Percentiles rank a stretch among this genome's conserved stretches.
These are phyloP conservation scores for Sporothrix globosa DNA, from an alignment of 2,329 filamentous ascomycete species.

Conservation along the genomic window DNA sequence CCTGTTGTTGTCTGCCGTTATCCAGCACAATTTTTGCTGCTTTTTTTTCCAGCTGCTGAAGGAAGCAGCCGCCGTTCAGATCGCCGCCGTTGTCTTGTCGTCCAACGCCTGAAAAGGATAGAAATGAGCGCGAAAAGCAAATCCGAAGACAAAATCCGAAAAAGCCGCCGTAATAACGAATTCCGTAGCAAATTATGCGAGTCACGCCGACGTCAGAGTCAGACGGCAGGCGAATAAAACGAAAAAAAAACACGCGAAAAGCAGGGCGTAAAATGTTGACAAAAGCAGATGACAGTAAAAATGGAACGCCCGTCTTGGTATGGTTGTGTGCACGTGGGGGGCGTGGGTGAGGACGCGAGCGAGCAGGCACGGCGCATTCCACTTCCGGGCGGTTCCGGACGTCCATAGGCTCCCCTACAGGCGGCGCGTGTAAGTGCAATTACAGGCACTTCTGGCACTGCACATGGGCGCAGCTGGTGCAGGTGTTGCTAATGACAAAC, in stretches of 20 bases:
- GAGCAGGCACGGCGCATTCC: not conserved
- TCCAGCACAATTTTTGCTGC: not conserved
- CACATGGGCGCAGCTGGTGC: slow-evolving; percentile 55
- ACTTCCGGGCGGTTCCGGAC: slow-evolving; percentile 6
- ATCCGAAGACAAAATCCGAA: not conserved
- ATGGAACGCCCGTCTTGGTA: not conserved
- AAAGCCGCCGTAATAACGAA: not conserved
- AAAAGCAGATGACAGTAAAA: slow-evolving; percentile 18
- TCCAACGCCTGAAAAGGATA: not conserved
- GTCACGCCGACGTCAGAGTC: not conserved
- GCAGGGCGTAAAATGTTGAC: not conserved
- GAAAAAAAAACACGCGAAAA: not conserved
- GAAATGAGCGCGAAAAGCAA: not conserved
- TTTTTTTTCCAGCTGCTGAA: not conserved
- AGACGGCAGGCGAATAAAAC: not conserved
- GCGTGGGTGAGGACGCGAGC: not conserved
- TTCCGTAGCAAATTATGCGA: not conserved
- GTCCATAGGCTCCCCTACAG: not conserved
- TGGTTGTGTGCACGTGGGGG: slow-evolving; percentile 8
- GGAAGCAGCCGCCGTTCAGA: not conserved
- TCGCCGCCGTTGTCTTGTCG: not conserved
- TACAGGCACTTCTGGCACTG: slow-evolving; percentile 54
- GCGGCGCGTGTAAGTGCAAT: not conserved
- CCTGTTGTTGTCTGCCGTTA: not conserved
- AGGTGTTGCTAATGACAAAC: slow-evolving; percentile 61